Conservation (phyloP, 2,329 filamentous ascomycete species). For the Sporothrix mexicana region DNA sequence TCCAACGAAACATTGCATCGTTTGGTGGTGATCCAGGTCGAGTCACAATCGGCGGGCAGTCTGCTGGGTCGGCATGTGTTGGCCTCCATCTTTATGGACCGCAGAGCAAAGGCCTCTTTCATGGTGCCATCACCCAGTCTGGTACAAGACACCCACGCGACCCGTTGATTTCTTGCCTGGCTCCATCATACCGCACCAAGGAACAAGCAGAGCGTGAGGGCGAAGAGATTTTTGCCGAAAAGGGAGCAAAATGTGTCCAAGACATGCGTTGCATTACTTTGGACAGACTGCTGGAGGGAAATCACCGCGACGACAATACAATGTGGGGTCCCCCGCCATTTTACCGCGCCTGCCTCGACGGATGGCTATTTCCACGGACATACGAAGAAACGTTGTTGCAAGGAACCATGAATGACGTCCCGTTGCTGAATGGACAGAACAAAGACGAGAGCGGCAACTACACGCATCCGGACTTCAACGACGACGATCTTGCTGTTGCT, state of each 20-base stretch:
- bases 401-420: slow-evolving; percentile 2
- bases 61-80: slow-evolving; percentile 8
- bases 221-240: not conserved
- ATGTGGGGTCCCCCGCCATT: slow-evolving; percentile 16
- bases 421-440: not conserved
- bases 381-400: slow-evolving; percentile 10
- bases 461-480: slow-evolving; percentile 4
- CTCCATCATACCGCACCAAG: slow-evolving; percentile 11
- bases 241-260: not conserved
- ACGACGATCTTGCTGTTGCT: not conserved
- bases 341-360: slow-evolving; percentile 10
- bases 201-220: slow-evolving; percentile 6
- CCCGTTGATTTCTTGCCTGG: not conserved
- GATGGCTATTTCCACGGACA: slow-evolving; percentile 9
- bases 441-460: slow-evolving; percentile 18
- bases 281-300: not conserved
- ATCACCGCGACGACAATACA: slow-evolving; percentile 14
- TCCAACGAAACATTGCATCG: not conserved
- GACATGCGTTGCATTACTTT: slow-evolving; percentile 13
- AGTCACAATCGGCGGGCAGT: slow-evolving; percentile 7
- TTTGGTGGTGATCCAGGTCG: slow-evolving; percentile 6
- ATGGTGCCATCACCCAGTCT: slow-evolving; percentile 7
- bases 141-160: slow-evolving; percentile 16
- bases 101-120: slow-evolving; percentile 7
- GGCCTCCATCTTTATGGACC: slow-evolving; percentile 9